Base-by-base conservation (phyloP, 371 early-diverging fungal species). In the Nematocida parisii region DNA sequence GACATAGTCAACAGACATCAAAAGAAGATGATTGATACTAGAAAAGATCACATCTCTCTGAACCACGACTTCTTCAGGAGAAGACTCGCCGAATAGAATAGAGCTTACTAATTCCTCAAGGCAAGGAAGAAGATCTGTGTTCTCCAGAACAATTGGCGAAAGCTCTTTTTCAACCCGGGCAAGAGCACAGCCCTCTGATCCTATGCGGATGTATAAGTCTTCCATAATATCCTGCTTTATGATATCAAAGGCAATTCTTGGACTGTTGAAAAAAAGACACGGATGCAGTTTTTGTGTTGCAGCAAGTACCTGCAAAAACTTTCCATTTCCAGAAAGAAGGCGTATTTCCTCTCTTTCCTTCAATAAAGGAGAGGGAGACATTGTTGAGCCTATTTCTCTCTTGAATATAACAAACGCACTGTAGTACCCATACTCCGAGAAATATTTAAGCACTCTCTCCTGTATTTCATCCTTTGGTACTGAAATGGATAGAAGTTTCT, bases 301-400 rank as follows among this genome's bases (percentile, higher is more conserved):
- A 40, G 46, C 56, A 18, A 77, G 24, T 3, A 56, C 71, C 52
- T 40, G 9, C 9, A 70, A 18, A 45, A 70, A 56, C 5, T 61
- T 52, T 39, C 80, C 80, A 18, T 58, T 40, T 18, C 40, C 58
- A 15, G 44, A 27, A 61, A 77, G 33, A n/a, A 39, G 5, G 0
- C 71, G 40, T 9, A 77, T 77, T 42, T 56, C 57, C 27, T 77
- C 80, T 61, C 80, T 42, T 61, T 77, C 80, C 58, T 42, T 42
- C 13, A 77, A 61, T 9, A 77, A 39, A 70, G 80, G 80, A n/a
- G 64, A 39, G 0, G 57, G 27, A 1, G 5, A 0, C 6, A 18
- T 13, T 6, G 18, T 27, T 52, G 52, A 7, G 6, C 22, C 44
- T 15, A 27, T 39, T 47, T 77, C 80, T 70, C 42, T 60, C 42